A percentile compares a stretch with the other conserved stretches of the same genome.
phyloP scores from a whole-genome alignment of 192 early-diverging fungal species.

The Glomus cerebriforme region DNA sequence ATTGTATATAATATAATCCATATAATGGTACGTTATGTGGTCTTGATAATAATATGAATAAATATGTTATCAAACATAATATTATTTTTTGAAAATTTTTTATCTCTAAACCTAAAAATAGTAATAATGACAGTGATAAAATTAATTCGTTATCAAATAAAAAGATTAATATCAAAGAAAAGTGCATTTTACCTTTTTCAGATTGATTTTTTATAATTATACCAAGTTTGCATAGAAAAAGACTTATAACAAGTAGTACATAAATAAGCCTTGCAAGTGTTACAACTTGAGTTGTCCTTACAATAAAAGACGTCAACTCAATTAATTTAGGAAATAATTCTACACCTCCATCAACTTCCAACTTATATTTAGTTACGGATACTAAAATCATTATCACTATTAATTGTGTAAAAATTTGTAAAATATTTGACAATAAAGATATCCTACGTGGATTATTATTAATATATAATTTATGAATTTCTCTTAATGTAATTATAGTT shows the following conservation, averaged over 20 bases:
- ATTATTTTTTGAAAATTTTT: slow-evolving; percentile 37
- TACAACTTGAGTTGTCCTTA: not conserved
- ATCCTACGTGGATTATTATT: not conserved
- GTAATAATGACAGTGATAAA: not conserved
- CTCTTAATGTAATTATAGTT: not conserved
- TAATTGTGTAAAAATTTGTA: not conserved
- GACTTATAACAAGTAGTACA: not conserved
- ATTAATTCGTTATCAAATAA: not conserved
- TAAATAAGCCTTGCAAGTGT: slow-evolving; percentile 6
- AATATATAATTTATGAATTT: not conserved
- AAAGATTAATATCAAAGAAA: not conserved
- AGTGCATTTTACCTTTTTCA: not conserved
- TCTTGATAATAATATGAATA: slow-evolving; percentile 65
- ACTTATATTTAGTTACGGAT: slow-evolving; percentile 2
- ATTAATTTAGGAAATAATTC: not conserved
- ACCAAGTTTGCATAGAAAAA: not conserved
- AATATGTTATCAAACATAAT: slow-evolving; percentile 51
- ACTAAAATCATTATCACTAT: not conserved
- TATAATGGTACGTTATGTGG: slow-evolving; percentile 65
- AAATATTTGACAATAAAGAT: not conserved
- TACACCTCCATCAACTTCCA: not conserved
- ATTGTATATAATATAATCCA: slow-evolving; percentile 55
- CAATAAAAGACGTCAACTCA: not conserved
- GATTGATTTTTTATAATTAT: not conserved
- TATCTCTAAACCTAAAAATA: not conserved